Evolutionary conservation across 306 rosid species (phyloP).

Genomic region (Quercus engelmannii): DNA sequence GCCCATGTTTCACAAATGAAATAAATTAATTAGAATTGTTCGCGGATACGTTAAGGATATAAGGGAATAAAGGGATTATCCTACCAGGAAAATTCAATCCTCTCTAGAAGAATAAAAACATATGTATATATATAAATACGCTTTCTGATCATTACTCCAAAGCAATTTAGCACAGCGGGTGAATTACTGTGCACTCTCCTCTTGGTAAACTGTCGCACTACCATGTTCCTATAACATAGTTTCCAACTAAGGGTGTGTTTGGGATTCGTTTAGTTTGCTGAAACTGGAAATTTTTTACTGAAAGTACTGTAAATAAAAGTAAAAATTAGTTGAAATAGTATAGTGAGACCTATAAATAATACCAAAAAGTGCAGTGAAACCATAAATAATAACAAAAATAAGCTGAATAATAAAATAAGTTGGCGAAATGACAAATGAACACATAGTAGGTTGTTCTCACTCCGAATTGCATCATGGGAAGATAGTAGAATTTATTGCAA

Average conservation of each 20-base stretch:
- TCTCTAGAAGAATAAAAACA: neutral
- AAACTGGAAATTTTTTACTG: too few species aligned
- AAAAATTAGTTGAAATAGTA: too few species aligned
- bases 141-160: neutral
- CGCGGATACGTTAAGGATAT: neutral
- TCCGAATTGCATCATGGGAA: too few species aligned
- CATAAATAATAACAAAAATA: too few species aligned
- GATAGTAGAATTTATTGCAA: too few species aligned
- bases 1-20: neutral
- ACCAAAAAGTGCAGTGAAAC: too few species aligned
- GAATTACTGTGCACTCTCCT: conserved; percentile 11
- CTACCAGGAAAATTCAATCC: neutral
- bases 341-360: too few species aligned
- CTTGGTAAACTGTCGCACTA: conserved; percentile 12
- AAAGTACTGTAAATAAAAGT: too few species aligned
- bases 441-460: too few species aligned
- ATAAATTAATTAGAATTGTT: neutral
- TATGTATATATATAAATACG: neutral
- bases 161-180: neutral
- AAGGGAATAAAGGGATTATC: neutral
- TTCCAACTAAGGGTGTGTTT: neutral
- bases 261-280: too few species aligned
- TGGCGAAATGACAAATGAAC: too few species aligned
- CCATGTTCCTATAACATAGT: neutral
- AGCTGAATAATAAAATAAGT: too few species aligned